Conservation (phyloP, 768 basidiomycete species). For the Tephrocybe rancida region DNA sequence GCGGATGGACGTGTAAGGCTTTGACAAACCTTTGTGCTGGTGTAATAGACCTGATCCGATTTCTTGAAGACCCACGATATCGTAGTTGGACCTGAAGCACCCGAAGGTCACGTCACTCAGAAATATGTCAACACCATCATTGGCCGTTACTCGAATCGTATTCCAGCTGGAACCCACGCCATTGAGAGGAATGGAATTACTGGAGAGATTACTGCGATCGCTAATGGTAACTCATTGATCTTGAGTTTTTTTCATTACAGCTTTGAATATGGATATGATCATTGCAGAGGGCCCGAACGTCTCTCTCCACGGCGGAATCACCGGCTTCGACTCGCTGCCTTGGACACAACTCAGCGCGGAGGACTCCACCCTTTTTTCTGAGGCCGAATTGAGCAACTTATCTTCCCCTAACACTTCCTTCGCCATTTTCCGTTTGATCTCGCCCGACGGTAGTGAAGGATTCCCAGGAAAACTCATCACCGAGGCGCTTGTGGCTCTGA, state of each 20-base stretch:
- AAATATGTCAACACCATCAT: constrained; percentile 77
- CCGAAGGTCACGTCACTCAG: constrained; percentile 56
- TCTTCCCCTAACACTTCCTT: constrained; percentile 31
- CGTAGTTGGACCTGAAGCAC: constrained; percentile 70
- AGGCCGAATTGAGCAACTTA: constrained; percentile 52
- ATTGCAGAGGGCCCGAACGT: constrained; percentile 50
- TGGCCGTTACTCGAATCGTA: constrained; percentile 73
- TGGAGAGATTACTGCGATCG: constrained; percentile 45
- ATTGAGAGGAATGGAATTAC: constrained; percentile 56
- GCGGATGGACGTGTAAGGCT: constrained; percentile 59
- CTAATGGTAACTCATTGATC: constrained; percentile 36
- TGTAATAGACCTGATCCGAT: background rate
- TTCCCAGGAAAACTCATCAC: constrained; percentile 61
- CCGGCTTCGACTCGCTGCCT: constrained; percentile 59
- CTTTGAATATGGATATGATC: background rate
- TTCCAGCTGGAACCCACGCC: constrained; percentile 59
- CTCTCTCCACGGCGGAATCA: constrained; percentile 73
- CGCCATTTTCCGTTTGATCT: constrained; percentile 59
- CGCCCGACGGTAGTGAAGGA: constrained; percentile 71
- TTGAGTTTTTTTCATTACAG: background rate
- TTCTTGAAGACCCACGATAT: constrained; percentile 68
- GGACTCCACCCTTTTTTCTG: constrained; percentile 54
- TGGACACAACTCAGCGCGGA: constrained; percentile 51
- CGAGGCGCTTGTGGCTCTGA: constrained; percentile 58
- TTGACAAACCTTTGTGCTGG: background rate